Evolutionary conservation across 208 protist genomes (phyloP).

Genomic region (Trypanosoma rangeli): DNA sequence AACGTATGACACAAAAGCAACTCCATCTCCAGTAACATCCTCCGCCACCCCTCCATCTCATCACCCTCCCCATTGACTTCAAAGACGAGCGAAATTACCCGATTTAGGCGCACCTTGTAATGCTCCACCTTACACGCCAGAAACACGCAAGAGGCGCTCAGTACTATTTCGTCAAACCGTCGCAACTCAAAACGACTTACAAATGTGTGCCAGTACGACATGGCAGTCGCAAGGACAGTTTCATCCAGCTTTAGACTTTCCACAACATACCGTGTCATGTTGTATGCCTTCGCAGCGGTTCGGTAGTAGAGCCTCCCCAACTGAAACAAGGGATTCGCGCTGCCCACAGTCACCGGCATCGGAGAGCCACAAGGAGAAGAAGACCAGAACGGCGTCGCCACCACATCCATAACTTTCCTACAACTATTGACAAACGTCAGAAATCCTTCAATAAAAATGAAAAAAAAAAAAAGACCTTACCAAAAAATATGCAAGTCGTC

Average conservation of each 20-base stretch:
- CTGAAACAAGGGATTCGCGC: constrained; percentile 11
- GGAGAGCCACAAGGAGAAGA: constrained; percentile 18
- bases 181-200: constrained; percentile 50
- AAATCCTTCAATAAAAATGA: constrained; percentile 17
- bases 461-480: not conserved
- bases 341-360: not conserved
- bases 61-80: constrained; percentile 46
- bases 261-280: constrained; percentile 67
- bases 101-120: constrained; percentile 64
- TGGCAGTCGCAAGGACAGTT: constrained; percentile 61
- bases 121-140: constrained; percentile 87
- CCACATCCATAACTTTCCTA: not conserved
- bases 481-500: not conserved
- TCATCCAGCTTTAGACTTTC: constrained; percentile 54
- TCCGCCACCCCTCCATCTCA: constrained; percentile 51
- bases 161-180: constrained; percentile 65
- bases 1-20: constrained; percentile 74
- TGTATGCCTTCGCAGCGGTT: constrained; percentile 54
- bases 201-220: constrained; percentile 89
- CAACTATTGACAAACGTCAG: constrained; percentile 9
- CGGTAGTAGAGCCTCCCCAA: constrained; percentile 49
- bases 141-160: constrained; percentile 78
- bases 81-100: constrained; percentile 60
- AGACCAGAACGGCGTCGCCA: constrained; percentile 1
- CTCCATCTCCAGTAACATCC: constrained; percentile 71